Conservation (phyloP, 805 yeast genomes). For the Teunomyces barrocoloradensis region DNA sequence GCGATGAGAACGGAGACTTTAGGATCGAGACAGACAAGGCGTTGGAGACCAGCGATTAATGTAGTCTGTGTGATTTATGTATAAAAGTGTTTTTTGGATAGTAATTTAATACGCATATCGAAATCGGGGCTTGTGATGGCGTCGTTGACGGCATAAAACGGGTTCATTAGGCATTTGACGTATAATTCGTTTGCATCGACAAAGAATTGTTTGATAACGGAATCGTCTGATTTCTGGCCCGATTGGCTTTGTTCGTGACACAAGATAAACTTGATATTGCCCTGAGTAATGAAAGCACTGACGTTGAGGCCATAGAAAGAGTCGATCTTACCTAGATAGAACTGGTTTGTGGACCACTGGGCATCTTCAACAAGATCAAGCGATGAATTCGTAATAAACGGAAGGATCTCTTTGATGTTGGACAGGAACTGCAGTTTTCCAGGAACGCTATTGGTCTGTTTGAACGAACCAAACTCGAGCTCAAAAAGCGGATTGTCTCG, state of each 20-base stretch:
- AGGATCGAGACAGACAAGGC: constrained; percentile 29
- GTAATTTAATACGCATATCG: constrained; percentile 65
- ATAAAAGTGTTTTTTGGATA: constrained; percentile 75
- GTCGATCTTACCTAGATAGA: constrained; percentile 77
- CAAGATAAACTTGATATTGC: constrained; percentile 78
- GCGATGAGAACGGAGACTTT: constrained; percentile 49
- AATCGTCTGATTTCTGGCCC: constrained; percentile 46
- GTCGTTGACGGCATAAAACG: constrained; percentile 77
- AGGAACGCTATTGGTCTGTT: constrained; percentile 21
- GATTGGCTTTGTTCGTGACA: constrained; percentile 38
- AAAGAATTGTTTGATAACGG: constrained; percentile 77
- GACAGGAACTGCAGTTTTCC: constrained; percentile 64
- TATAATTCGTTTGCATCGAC: constrained; percentile 84
- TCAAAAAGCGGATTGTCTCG: constrained; percentile 85
- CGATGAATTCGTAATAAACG: constrained; percentile 85
- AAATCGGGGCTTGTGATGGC: constrained; percentile 72
- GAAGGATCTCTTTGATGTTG: constrained; percentile 75
- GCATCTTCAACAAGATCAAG: constrained; percentile 87
- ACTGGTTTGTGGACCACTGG: constrained; percentile 70
- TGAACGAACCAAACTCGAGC: constrained; percentile 75
- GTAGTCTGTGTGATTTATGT: neutral
- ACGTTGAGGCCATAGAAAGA: constrained; percentile 78
- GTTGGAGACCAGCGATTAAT: constrained; percentile 11
- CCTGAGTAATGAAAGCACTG: constrained; percentile 86
- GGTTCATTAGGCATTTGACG: constrained; percentile 79